Evolutionary conservation across 345 rosid species (phyloP), one percentile per base, ranked within the genome.

Genomic region (Syzygium grande): DNA sequence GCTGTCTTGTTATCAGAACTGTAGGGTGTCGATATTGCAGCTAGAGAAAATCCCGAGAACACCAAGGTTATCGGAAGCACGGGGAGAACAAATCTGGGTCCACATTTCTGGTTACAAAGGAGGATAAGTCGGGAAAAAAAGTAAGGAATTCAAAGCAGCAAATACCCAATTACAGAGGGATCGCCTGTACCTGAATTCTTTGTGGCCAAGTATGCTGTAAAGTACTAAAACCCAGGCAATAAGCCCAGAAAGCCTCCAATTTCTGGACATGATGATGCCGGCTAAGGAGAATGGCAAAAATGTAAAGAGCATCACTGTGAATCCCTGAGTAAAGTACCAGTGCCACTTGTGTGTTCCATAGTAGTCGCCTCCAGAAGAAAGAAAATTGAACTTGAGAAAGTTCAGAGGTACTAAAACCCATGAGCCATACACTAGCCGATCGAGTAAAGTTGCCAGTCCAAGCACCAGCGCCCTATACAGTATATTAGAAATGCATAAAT

Each of bases 261-360:
- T 59, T 92, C 91, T 93, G 87, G 95, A 94, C 88, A 92, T 92
- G 87, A 93, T 87, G 54, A 93, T 92, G 90, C 98, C 99, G 55
- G 87, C 90, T 30, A 95, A 27, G 73, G 93, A 91, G 90, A 94
- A 94, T 54, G 98, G 99, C 87, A 94, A 89, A 92, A 94, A 96
- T 43, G 95, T 95, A 92, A 98, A 96, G 88, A 96, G 91, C 98
- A 96, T 98, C 90, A 93, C 97, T 25, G 94, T 84, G 91, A 96
- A 96, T 84, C 99, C 99, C 89, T 96, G 98, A 90, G 94, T 92
- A 93, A 96, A 95, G 95, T 98, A 98, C 99, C 99, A 98, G 90
- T 96, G 99, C 99, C 99, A 96, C 87, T 93, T 90, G 91, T 98
- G 99, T 90, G 98, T 98, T 92, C 99, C 99, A 84, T 96, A 96